Evolutionary conservation across 176 grass and related monocot genomes (phyloP).

Genomic region (Triticum dicoccoides): DNA sequence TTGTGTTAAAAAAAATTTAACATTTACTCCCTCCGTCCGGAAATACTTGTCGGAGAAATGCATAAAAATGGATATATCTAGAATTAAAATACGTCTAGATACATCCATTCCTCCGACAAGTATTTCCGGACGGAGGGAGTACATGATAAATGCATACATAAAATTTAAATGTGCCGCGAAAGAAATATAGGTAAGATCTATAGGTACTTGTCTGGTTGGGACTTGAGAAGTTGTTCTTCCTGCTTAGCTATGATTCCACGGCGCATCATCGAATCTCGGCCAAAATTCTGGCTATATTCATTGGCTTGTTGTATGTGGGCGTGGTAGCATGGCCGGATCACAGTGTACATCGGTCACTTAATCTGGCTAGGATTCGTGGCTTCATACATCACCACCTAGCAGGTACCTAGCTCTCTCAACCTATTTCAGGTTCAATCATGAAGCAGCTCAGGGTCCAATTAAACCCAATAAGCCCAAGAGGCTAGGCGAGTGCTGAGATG

Average conservation of each 20-base stretch:
- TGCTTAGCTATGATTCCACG: not conserved
- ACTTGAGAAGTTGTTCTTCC: not conserved
- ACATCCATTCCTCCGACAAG: no score
- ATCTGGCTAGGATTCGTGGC: not conserved
- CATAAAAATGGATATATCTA: no score
- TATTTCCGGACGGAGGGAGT: no score
- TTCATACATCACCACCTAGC: not conserved
- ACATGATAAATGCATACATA: not conserved
- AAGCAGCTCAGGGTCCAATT: not conserved
- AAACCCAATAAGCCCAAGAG: no score
- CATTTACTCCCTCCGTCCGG: not conserved
- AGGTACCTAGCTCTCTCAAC: not conserved
- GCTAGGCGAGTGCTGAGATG: no score
- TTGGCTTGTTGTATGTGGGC: not conserved
- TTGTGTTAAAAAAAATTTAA: not conserved
- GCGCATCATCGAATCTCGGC: not conserved
- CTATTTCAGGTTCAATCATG: not conserved
- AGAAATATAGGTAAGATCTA: not conserved
- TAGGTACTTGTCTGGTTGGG: not conserved
- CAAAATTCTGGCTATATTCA: not conserved
- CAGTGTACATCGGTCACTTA: not conserved
- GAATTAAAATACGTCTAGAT: no score
- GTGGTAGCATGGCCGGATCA: not conserved
- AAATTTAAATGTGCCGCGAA: not conserved
- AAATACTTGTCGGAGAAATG: no score